phyloP scores from a whole-genome alignment of 2,329 filamentous ascomycete species.

The Cladosporium oxysporum region DNA sequence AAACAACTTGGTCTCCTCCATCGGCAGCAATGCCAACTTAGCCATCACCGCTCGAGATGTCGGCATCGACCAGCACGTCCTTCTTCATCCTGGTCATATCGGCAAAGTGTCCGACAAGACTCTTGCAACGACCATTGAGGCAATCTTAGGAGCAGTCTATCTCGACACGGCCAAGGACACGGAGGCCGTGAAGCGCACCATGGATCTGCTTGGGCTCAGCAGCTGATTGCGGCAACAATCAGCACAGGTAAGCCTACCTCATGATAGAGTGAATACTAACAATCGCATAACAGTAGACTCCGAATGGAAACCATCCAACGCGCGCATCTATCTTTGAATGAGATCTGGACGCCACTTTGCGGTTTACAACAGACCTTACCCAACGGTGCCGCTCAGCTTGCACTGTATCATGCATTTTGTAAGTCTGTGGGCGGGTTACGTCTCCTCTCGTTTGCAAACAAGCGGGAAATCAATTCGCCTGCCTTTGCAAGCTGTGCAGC shows the following conservation, averaged over 20 bases:
- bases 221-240: background rate
- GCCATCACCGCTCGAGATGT: background rate
- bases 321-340: background rate
- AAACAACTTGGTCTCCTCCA: background rate
- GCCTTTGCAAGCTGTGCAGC: background rate
- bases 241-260: background rate
- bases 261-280: background rate
- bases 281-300: background rate
- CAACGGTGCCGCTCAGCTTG: background rate
- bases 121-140: slow-evolving; percentile 20
- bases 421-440: background rate
- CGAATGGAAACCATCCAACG: background rate
- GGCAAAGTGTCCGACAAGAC: background rate
- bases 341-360: background rate
- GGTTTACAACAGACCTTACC: background rate
- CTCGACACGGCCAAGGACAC: background rate
- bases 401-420: background rate
- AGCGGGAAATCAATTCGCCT: too few species aligned
- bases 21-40: slow-evolving; percentile 18
- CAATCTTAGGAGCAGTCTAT: slow-evolving; percentile 22
- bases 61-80: background rate
- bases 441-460: background rate
- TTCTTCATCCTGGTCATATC: background rate
- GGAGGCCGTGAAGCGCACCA: background rate
- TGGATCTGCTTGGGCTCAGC: background rate